A percentile compares a stretch with the other conserved stretches of the same genome.
These are phyloP conservation scores for Diutina catenulata DNA, from an alignment of 1,139 yeast genomes.

Conservation along the genomic window DNA sequence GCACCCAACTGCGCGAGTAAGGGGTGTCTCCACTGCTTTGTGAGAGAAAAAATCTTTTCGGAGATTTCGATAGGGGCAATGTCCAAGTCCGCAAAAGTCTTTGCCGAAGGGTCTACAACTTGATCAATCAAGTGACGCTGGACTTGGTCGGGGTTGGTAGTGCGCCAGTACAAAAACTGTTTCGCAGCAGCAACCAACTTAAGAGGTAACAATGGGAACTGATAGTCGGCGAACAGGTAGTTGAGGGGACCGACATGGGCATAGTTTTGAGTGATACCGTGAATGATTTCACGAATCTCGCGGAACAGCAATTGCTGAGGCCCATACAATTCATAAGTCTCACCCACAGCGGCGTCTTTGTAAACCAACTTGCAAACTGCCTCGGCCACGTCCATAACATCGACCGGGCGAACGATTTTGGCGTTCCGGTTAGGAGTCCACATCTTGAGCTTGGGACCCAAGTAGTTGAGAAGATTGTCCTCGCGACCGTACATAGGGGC, in stretches of 20 bases:
- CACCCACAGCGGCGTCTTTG: constrained; percentile 72
- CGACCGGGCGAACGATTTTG: constrained; percentile 62
- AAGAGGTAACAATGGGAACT: constrained; percentile 29
- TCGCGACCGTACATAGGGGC: constrained; percentile 73
- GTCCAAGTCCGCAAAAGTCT: constrained; percentile 63
- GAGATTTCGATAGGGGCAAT: constrained; percentile 56
- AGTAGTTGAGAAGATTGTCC: constrained; percentile 57
- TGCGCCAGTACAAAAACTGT: constrained; percentile 54
- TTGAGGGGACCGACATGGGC: constrained; percentile 43
- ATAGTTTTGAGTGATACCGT: constrained; percentile 49
- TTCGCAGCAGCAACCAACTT: constrained; percentile 35
- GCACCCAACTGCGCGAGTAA: constrained; percentile 4
- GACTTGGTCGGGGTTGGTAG: constrained; percentile 62
- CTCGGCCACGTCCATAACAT: constrained; percentile 65
- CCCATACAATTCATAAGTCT: constrained; percentile 70
- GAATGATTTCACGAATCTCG: constrained; percentile 62
- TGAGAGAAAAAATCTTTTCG: constrained; percentile 56
- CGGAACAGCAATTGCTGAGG: constrained; percentile 50
- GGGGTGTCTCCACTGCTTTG: constrained; percentile 43
- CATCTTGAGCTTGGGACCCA: constrained; percentile 44
- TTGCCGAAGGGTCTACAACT: constrained; percentile 45
- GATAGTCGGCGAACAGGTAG: constrained; percentile 43
- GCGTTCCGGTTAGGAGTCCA: constrained; percentile 57
- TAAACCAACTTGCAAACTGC: constrained; percentile 72
- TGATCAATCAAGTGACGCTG: constrained; percentile 70